Percentiles rank a stretch among this genome's conserved stretches.
Evolutionary conservation across 2,329 filamentous ascomycete species (phyloP).

Genomic region (Fusarium oxysporum): DNA sequence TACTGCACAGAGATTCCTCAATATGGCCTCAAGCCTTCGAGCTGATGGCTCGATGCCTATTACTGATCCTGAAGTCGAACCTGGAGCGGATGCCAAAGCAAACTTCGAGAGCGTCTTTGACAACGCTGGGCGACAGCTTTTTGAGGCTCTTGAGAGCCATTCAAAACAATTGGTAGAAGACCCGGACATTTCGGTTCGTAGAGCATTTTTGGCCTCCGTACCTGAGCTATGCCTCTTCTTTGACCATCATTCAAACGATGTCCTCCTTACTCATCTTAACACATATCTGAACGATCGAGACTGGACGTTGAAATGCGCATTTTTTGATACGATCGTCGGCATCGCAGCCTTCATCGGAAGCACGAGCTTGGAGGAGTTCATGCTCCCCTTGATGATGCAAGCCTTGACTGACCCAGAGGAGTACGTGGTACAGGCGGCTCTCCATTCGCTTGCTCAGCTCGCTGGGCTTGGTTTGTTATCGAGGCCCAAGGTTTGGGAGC

Average conservation of each 20-base stretch:
- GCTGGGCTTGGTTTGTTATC: slow-evolving; percentile 90
- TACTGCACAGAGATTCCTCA: slow-evolving; percentile 85
- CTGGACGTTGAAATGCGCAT: slow-evolving; percentile 96
- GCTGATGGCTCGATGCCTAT: slow-evolving; percentile 84
- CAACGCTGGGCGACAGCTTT: slow-evolving; percentile 82
- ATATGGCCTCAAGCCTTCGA: slow-evolving; percentile 88
- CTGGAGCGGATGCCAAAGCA: slow-evolving; percentile 72
- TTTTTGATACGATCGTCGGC: slow-evolving; percentile 94
- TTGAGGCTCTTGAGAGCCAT: slow-evolving; percentile 86
- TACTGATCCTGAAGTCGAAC: slow-evolving; percentile 82
- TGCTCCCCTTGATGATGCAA: slow-evolving; percentile 94
- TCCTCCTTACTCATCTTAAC: slow-evolving; percentile 95
- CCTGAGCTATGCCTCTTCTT: slow-evolving; percentile 96
- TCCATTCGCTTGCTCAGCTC: slow-evolving; percentile 89
- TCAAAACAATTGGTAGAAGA: slow-evolving; percentile 93
- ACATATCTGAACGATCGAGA: slow-evolving; percentile 97
- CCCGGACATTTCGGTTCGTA: slow-evolving; percentile 82
- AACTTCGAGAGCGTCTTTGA: slow-evolving; percentile 89
- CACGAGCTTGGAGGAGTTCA: slow-evolving; percentile 91
- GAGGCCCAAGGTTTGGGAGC: slow-evolving; percentile 84
- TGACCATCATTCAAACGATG: slow-evolving; percentile 90
- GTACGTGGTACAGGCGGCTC: slow-evolving; percentile 89
- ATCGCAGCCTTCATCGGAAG: slow-evolving; percentile 92
- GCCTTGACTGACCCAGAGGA: slow-evolving; percentile 93
- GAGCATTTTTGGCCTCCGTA: slow-evolving; percentile 92